Evolutionary conservation across 78 protist genomes (phyloP).

Genomic region (Bigelowiella natans): DNA sequence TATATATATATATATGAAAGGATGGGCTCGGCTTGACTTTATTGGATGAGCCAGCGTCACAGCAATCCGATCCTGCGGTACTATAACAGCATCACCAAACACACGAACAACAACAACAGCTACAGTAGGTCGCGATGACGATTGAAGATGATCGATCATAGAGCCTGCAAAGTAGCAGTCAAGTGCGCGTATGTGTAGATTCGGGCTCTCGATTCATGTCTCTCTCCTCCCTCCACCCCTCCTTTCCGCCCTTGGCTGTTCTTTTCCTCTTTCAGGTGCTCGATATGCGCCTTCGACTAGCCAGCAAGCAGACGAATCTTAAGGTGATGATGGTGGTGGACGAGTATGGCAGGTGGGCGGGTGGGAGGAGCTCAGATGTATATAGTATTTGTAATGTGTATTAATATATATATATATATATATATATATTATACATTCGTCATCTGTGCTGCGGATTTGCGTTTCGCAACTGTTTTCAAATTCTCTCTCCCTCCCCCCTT

Average conservation of each 20-base stretch:
- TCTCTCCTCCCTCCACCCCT: neutral
- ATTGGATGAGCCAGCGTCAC: constrained; percentile 60
- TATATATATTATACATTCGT: neutral
- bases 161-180: no score
- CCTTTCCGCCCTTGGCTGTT: neutral
- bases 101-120: neutral
- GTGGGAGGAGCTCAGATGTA: no score
- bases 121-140: no score
- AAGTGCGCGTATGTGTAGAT: no score
- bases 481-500: neutral
- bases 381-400: no score
- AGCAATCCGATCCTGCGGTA: constrained; percentile 50
- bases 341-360: no score
- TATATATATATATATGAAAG: constrained; percentile 16
- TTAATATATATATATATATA: neutral
- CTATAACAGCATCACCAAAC: constrained; percentile 2
- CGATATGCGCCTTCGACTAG: neutral
- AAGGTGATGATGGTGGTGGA: neutral
- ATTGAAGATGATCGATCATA: no score
- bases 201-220: no score
- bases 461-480: constrained; percentile 17
- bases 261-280: neutral
- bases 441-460: no score
- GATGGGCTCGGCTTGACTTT: constrained; percentile 48
- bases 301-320: neutral